Base-by-base conservation (phyloP, 371 early-diverging fungal species). In the Syncephalastrum racemosum region DNA sequence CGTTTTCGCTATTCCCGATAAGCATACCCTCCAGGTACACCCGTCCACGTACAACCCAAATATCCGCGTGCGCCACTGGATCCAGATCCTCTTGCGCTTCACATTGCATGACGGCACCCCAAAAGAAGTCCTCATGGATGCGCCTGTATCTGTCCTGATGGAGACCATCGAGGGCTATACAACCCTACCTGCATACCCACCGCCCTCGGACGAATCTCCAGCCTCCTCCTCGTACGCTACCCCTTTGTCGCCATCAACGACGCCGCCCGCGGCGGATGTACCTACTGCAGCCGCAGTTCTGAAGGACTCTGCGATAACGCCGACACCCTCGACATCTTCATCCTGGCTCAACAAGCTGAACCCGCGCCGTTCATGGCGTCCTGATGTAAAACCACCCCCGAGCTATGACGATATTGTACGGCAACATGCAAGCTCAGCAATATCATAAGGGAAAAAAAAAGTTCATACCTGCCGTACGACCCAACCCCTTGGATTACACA, bases 11-110 rank as follows among this genome's bases (percentile, higher is more conserved):
- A 49, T 75, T 19, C 75, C 75, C 19, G 66, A 67, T 53, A 67
- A 68, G 55, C 58, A 66, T 6, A 63, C 69, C 3, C 49, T 75
- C 6, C 61, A 59, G 36, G 59, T 75, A 14, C 67, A 67, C 22
- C 60, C 75, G 3, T 67, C 75, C 22, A 70, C 72, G 4, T 48
- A 62, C 2, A 61, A 75, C 50, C 61, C 65, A 10, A 67, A 68
- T 23, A 75, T 75, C 20, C 64, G 70, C 14, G 68, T 75, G 8
- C 65, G 70, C 14, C 75, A 75, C 48, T 75, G 75, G 75, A 58
- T 75, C 24, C 72, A 75, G 41, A 59, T 75, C 7, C 50, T 59
- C 3, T 27, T 69, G 19, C 56, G 44, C 14, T 56, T 74, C 18
- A 39, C 53, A 1, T 42, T 70, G 44, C 54, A 49, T 5, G 64